Conservation (phyloP, 1,284 basidiomycete genomes). For the Trametes sp. region DNA sequence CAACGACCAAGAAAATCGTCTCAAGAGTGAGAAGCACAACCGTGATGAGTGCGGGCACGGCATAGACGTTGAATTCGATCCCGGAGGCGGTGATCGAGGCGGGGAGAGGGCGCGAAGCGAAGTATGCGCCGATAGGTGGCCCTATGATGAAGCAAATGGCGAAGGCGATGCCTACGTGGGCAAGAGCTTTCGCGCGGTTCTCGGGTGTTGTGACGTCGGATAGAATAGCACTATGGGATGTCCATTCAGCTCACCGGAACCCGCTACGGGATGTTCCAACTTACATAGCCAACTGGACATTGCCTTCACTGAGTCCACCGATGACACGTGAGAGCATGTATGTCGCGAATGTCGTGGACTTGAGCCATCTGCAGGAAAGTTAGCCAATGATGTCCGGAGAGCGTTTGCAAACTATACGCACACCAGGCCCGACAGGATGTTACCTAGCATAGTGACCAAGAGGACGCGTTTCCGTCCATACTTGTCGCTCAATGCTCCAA, state of each 20-base stretch:
- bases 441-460: constrained; percentile 89
- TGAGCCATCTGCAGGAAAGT: constrained; percentile 73
- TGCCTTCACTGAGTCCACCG: constrained; percentile 90
- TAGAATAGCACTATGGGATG: constrained; percentile 74
- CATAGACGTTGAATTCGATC: constrained; percentile 83
- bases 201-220: constrained; percentile 85
- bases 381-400: not conserved
- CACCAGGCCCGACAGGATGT: constrained; percentile 85
- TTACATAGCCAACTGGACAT: constrained; percentile 83
- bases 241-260: constrained; percentile 20
- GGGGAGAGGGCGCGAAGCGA: constrained; percentile 75
- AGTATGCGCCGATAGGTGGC: constrained; percentile 84
- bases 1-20: constrained; percentile 74
- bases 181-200: constrained; percentile 84
- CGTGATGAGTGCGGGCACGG: constrained; percentile 81
- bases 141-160: constrained; percentile 91
- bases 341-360: constrained; percentile 85
- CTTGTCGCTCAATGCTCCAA: constrained; percentile 84
- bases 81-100: constrained; percentile 64
- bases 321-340: constrained; percentile 90
- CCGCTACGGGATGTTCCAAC: constrained; percentile 30
- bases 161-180: constrained; percentile 92
- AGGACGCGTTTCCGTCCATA: constrained; percentile 87
- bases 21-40: constrained; percentile 74
- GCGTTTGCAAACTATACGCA: constrained; percentile 46